phyloP scores from a whole-genome alignment of 106 monocot species.

The Dendrobium nobile region DNA sequence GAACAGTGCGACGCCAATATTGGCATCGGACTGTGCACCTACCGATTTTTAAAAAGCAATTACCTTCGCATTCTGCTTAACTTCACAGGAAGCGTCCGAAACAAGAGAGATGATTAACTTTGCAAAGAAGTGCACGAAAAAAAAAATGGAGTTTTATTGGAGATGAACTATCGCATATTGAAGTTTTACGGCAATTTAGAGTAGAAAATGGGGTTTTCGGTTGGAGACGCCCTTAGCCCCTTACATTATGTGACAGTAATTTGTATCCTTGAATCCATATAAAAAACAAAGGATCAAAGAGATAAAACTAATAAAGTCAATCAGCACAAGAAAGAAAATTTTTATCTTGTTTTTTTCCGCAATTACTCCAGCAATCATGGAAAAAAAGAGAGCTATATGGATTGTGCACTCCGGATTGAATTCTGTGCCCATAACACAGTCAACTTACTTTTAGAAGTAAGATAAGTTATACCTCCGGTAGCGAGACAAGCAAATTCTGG shows the following conservation, averaged over 20 bases:
- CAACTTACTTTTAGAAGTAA: background rate
- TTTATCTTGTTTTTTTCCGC: background rate
- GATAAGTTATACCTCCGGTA: constrained; percentile 52
- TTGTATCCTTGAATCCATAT: background rate
- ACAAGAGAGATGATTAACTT: too few species aligned
- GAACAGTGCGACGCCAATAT: too few species aligned
- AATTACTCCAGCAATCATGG: background rate
- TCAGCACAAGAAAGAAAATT: background rate
- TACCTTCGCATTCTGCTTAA: too few species aligned
- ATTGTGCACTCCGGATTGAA: background rate
- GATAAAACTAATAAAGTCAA: constrained; percentile 4
- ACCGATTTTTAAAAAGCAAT: too few species aligned
- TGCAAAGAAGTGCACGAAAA: too few species aligned
- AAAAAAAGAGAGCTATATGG: background rate
- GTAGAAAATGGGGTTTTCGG: too few species aligned
- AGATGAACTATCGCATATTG: too few species aligned
- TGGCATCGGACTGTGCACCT: too few species aligned
- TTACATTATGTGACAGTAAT: background rate
- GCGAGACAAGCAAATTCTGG: constrained; percentile 57
- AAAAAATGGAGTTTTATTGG: too few species aligned
- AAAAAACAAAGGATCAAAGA: background rate
- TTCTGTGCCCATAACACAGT: background rate
- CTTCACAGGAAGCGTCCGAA: too few species aligned
- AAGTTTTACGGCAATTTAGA: too few species aligned
- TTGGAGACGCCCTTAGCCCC: too few species aligned